Conservation (phyloP, 2,329 filamentous ascomycete species). For the Sporothrix brunneoviolacea region DNA sequence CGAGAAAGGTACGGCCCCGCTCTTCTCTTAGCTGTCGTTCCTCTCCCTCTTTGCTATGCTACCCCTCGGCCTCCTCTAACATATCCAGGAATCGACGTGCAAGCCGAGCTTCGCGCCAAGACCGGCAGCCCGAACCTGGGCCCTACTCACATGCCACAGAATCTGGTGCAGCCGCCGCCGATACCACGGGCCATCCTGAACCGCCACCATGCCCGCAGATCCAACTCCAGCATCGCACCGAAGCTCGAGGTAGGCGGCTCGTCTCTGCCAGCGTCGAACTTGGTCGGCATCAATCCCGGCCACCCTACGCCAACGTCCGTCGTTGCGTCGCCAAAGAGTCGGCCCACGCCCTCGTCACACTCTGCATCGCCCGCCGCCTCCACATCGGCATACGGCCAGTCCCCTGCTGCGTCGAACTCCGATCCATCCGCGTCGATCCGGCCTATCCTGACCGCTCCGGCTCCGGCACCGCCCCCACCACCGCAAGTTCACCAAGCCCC, state of each 20-base stretch:
- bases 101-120: conserved; percentile 89
- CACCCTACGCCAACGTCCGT: conserved; percentile 40
- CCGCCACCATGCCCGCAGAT: conserved; percentile 66
- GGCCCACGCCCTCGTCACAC: conserved; percentile 78
- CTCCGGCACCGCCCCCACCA: conserved; percentile 19
- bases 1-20: conserved; percentile 67
- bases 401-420: conserved; percentile 36
- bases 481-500: conserved; percentile 9
- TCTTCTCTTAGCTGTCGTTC: not conserved
- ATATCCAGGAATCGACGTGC: conserved; percentile 79
- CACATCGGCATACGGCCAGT: conserved; percentile 35
- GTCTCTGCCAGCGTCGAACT: conserved; percentile 36
- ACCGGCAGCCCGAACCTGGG: conserved; percentile 77
- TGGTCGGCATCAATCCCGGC: conserved; percentile 22
- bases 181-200: conserved; percentile 77
- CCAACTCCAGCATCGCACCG: conserved; percentile 66
- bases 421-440: conserved; percentile 39
- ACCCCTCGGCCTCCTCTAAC: not conserved
- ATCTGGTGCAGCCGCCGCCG: conserved; percentile 64
- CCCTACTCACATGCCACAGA: conserved; percentile 61
- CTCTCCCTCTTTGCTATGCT: conserved; percentile 8
- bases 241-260: conserved; percentile 56
- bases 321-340: conserved; percentile 59
- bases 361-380: conserved; percentile 49
- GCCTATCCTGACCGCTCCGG: conserved; percentile 26